Conservation (phyloP, 352 stramenopile species). For the Pythium brassicae region DNA sequence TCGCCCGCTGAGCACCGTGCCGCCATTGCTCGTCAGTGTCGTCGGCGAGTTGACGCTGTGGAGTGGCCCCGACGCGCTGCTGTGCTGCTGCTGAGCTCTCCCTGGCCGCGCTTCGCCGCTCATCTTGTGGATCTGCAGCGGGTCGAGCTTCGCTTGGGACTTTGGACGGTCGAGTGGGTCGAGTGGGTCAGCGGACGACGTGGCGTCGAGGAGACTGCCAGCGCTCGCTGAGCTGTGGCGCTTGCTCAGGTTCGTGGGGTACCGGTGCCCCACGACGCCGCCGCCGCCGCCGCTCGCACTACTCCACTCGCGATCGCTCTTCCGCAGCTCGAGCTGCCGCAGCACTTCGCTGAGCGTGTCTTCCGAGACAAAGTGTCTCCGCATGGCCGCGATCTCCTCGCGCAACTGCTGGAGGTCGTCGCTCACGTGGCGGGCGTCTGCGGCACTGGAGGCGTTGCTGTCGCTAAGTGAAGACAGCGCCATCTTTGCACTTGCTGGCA, state of each 20-base stretch:
- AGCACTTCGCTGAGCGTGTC: conserved; percentile 30
- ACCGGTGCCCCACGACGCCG: conserved; percentile 28
- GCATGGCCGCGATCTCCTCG: conserved; percentile 32
- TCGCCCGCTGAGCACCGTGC: conserved; percentile 9
- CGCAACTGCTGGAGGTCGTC: conserved; percentile 38
- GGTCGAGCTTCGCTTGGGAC: conserved; percentile 60
- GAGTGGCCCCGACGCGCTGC: neutral
- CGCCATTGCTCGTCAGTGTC: conserved; percentile 16
- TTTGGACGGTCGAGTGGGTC: conserved; percentile 32
- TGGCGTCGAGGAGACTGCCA: neutral
- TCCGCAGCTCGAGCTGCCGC: conserved; percentile 34
- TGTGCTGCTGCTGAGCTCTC: conserved; percentile 1
- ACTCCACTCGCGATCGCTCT: conserved; percentile 21
- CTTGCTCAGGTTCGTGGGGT: conserved; percentile 13
- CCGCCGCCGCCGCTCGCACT: conserved; percentile 3
- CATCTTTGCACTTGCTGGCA: neutral
- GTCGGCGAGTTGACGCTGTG: conserved; percentile 8
- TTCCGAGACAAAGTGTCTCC: conserved; percentile 47
- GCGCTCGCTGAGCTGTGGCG: conserved; percentile 20
- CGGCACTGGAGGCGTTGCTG: neutral
- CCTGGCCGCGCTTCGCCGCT: conserved; percentile 16
- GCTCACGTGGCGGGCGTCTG: conserved; percentile 12
- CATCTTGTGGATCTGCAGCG: conserved; percentile 43
- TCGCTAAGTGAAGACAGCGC: neutral
- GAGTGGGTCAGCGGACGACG: neutral